These are phyloP conservation scores for Daldinia concentrica DNA, from an alignment of 495 filamentous ascomycete species.

Conservation along the genomic window DNA sequence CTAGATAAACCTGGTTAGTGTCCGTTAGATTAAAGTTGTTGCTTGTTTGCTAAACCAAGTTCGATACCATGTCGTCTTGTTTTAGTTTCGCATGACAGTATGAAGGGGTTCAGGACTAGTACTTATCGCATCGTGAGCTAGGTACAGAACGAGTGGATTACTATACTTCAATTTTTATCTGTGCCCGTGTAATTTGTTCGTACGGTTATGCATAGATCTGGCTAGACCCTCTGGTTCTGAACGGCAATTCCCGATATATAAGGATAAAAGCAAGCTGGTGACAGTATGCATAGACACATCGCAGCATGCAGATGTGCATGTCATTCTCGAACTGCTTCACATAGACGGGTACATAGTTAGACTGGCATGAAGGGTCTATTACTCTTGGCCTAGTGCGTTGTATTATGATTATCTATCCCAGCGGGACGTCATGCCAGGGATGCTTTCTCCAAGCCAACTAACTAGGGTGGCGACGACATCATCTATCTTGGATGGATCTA, in stretches of 20 bases:
- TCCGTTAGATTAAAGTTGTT: not conserved
- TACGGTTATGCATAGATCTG: slow-evolving; percentile 19
- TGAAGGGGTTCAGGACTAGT: slow-evolving; percentile 8
- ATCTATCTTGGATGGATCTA: slow-evolving; percentile 10
- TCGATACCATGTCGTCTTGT: slow-evolving; percentile 7
- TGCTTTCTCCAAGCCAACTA: slow-evolving; percentile 13
- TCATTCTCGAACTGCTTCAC: slow-evolving; percentile 10
- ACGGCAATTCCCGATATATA: slow-evolving; percentile 14
- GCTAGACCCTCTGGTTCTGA: slow-evolving; percentile 16
- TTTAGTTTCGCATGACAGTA: not conserved
- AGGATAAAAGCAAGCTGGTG: slow-evolving; percentile 3
- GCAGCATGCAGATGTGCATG: slow-evolving; percentile 20
- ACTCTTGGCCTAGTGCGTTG: slow-evolving; percentile 19
- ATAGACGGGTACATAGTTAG: slow-evolving; percentile 16
- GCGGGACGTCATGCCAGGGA: slow-evolving; percentile 22
- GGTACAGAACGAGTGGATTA: slow-evolving; percentile 4
- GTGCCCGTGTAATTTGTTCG: not conserved
- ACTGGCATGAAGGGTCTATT: slow-evolving; percentile 15
- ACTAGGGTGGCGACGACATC: slow-evolving; percentile 3
- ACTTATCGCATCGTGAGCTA: slow-evolving; percentile 9
- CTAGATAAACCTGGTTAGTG: not conserved
- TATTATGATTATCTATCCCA: not conserved
- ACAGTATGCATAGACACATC: slow-evolving; percentile 21
- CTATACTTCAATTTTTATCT: slow-evolving; percentile 6
- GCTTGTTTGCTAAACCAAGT: not conserved